A percentile compares a stretch with the other conserved stretches of the same genome.
These are phyloP conservation scores for Pythium vanterpoolii DNA, from an alignment of 352 stramenopile species.

Conservation along the genomic window DNA sequence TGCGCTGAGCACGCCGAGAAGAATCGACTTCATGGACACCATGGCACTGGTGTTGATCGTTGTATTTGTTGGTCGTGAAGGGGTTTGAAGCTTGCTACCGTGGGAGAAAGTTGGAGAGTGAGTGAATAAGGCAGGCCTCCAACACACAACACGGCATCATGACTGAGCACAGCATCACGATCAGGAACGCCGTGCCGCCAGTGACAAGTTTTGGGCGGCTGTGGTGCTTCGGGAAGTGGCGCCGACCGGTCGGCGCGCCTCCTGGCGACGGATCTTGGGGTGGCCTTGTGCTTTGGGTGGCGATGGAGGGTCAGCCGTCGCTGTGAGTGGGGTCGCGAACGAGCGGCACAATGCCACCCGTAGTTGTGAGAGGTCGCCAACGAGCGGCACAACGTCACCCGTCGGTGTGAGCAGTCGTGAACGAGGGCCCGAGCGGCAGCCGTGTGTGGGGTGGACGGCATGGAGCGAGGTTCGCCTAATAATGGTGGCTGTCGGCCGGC, in stretches of 20 bases:
- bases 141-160: background rate
- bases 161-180: background rate
- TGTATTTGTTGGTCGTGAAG: too few relatives aligned
- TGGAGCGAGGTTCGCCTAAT: too few relatives aligned
- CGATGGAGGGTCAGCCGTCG: background rate
- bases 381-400: too few relatives aligned
- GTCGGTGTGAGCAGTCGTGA: too few relatives aligned
- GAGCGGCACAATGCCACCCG: background rate
- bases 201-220: background rate
- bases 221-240: background rate
- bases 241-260: background rate
- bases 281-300: background rate
- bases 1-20: constrained; percentile 8
- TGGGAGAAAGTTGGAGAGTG: constrained; percentile 7
- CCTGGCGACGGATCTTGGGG: background rate
- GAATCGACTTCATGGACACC: constrained; percentile 12
- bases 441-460: too few relatives aligned
- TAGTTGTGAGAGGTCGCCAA: background rate
- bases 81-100: too few relatives aligned
- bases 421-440: too few relatives aligned
- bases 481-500: too few relatives aligned
- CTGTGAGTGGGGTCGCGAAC: background rate
- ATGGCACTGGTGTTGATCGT: background rate
- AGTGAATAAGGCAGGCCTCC: background rate
- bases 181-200: background rate